Base-by-base conservation (phyloP, 2,329 filamentous ascomycete genomes). In the Aureobasidium sp. region DNA sequence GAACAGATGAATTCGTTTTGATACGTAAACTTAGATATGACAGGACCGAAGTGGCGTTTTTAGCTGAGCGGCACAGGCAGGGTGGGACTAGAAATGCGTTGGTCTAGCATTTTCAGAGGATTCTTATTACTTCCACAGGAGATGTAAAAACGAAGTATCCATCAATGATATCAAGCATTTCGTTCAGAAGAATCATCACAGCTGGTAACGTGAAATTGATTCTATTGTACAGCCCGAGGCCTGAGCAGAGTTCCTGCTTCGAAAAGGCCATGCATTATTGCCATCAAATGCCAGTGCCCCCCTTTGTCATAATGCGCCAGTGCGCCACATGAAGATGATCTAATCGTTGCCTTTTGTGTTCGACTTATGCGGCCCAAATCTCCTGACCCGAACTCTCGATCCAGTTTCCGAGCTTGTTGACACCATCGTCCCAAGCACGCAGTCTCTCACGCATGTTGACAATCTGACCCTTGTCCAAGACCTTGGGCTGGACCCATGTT, bases 401-500 rank as follows among this genome's bases (percentile, higher is more conserved):
- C 91, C 92, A 97, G 79, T 96, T 94, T 66, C 93, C 93, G 62
- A 99, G 82, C 76, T 94, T 88, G 75, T 97, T 97, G 66, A 99
- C 93, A 73, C 91, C 96, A 56, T 88, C 87, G 74, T 97, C 92
- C 94, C 94, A 99, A 71, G 99, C 93, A 73, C 88, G 87, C 72
- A 99, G 78, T 69, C 94, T 82, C 72, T 85, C 82, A 70, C 90
- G 85, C 93, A 99, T 97, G 71, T 87, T 90, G 70, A 89, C 90
- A 69, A 99, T 96, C 80, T 97, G 94, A 76, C 86, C 87, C 86
- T 92, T 91, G 75, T 97, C 94, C 68, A 99, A 79, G 36, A 99
- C 92, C 83, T 97, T 97, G 25, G 94, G 94, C 79, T 99, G 94
- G 63, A 99, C 94, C 94, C 94, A 99, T 71, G 93, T 93, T 77